These are phyloP conservation scores for Penicillium taxi DNA, from an alignment of 495 filamentous ascomycete species.

Conservation along the genomic window DNA sequence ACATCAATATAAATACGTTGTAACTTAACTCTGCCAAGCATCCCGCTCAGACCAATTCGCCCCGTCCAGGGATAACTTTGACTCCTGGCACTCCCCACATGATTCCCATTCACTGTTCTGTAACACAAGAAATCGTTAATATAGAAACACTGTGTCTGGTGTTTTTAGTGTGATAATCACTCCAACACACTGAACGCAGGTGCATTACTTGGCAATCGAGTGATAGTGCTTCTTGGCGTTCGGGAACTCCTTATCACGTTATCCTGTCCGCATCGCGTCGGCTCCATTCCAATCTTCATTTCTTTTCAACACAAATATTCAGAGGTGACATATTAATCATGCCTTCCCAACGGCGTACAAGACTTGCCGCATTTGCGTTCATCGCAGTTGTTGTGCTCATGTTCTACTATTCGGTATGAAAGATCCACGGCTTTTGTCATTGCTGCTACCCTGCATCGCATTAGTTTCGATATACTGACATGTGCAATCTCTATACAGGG, in stretches of 20 bases:
- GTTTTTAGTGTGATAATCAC: no score
- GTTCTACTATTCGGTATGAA: conserved; percentile 54
- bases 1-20: background rate
- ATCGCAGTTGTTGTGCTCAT: conserved; percentile 47
- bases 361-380: conserved; percentile 49
- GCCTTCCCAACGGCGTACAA: conserved; percentile 63
- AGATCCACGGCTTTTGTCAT: background rate
- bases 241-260: conserved; percentile 3
- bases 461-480: conserved; percentile 1
- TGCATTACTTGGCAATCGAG: no score
- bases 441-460: no score
- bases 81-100: background rate
- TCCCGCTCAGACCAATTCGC: conserved; percentile 5
- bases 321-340: conserved; percentile 34
- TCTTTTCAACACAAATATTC: background rate
- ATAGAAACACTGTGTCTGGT: no score
- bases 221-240: conserved; percentile 6
- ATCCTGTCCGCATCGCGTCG: background rate
- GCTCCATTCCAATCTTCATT: background rate
- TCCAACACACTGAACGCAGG: no score
- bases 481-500: conserved; percentile 19
- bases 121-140: conserved; percentile 5
- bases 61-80: conserved; percentile 9
- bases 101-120: background rate
- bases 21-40: conserved; percentile 9